phyloP scores from a whole-genome alignment of 2,329 filamentous ascomycete species.

The Fusarium annulatum region DNA sequence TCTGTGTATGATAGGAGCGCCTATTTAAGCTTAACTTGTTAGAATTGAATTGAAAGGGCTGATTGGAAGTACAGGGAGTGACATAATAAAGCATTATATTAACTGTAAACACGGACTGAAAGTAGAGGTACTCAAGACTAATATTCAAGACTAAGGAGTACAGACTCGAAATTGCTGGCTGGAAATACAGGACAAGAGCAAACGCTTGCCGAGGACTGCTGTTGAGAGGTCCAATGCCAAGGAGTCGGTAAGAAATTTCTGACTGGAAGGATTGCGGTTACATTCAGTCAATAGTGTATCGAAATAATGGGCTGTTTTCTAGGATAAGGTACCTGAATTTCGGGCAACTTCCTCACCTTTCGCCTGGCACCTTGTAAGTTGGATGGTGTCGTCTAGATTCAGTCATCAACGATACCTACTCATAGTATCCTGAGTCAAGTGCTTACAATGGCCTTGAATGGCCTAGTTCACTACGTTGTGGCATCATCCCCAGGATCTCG shows the following conservation, averaged over 20 bases:
- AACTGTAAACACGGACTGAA: not conserved
- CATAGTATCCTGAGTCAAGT: not conserved
- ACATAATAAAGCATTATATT: too few relatives aligned
- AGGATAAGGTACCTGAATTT: not conserved
- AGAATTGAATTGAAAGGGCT: not conserved
- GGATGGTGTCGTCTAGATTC: not conserved
- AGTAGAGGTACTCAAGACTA: too few relatives aligned
- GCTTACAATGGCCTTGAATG: not conserved
- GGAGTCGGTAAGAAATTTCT: not conserved
- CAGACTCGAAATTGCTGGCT: not conserved
- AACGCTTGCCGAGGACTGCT: not conserved
- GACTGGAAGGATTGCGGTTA: not conserved
- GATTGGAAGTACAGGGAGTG: not conserved
- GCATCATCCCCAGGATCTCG: constrained; percentile 12
- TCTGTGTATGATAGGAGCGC: not conserved
- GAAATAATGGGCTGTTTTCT: not conserved
- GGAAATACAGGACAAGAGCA: not conserved
- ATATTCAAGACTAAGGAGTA: not conserved
- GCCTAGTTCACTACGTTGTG: not conserved
- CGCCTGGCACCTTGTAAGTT: not conserved
- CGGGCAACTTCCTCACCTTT: constrained; percentile 15
- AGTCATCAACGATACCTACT: not conserved
- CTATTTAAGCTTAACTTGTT: not conserved
- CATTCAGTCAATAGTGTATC: not conserved
- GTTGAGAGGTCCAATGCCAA: not conserved